Conservation (phyloP, 176 grass and related monocot species). For the Puccinellia tenuiflora region DNA sequence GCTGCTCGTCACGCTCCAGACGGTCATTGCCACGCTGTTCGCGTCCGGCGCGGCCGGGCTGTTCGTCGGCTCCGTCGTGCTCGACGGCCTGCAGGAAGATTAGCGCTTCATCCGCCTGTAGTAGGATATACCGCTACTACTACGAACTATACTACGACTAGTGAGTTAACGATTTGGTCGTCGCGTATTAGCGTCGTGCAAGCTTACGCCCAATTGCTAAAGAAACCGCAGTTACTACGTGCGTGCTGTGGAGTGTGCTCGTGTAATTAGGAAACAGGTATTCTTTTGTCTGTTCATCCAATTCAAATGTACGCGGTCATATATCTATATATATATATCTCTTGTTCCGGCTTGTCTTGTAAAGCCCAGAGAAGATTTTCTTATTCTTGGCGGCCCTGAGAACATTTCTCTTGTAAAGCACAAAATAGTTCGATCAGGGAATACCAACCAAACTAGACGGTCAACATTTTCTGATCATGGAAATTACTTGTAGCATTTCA, state of each 20-base stretch:
- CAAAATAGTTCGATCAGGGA: background rate
- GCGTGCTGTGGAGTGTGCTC: background rate
- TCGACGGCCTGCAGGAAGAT: slow-evolving; percentile 73
- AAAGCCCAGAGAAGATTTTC: background rate
- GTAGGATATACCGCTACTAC: background rate
- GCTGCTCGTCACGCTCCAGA: slow-evolving; percentile 53
- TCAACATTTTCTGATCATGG: background rate
- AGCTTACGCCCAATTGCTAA: background rate
- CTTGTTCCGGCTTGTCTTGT: background rate
- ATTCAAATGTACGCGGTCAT: background rate
- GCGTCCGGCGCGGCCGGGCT: slow-evolving; percentile 50
- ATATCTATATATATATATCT: background rate
- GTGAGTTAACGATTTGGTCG: background rate
- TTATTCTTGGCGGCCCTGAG: background rate
- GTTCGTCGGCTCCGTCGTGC: slow-evolving; percentile 71
- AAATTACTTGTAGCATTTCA: background rate
- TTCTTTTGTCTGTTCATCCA: background rate
- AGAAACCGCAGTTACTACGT: background rate
- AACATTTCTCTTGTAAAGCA: too few species aligned
- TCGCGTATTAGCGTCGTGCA: background rate
- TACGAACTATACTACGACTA: background rate
- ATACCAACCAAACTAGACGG: background rate
- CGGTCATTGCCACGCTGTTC: slow-evolving; percentile 44
- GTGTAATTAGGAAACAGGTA: background rate
- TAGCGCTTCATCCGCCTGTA: background rate